A percentile compares a stretch with the other conserved stretches of the same genome.
phyloP scores from a whole-genome alignment of 352 stramenopile genomes.

The Phytophthora chlamydospora region DNA sequence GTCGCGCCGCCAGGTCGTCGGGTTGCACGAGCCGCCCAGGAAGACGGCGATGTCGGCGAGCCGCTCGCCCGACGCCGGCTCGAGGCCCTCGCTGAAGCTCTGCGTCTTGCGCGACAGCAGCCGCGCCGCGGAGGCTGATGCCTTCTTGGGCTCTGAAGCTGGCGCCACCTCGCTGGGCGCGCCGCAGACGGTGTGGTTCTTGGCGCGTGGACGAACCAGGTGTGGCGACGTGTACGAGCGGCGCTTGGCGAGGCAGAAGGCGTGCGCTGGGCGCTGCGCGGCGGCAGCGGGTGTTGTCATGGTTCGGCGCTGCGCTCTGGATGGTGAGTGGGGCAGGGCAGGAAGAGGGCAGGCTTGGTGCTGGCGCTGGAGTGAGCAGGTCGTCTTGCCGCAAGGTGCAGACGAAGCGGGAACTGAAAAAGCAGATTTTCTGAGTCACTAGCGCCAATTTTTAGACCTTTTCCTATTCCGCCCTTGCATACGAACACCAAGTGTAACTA shows the following conservation, averaged over 20 bases:
- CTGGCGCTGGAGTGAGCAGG: background rate
- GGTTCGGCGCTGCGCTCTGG: background rate
- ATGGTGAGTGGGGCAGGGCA: slow-evolving; percentile 3
- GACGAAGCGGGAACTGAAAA: background rate
- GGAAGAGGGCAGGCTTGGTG: background rate
- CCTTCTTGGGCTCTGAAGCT: slow-evolving; percentile 20
- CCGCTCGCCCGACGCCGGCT: slow-evolving; percentile 38
- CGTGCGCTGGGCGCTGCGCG: slow-evolving; percentile 40
- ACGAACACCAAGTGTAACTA: slow-evolving; percentile 8
- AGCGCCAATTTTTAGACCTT: background rate
- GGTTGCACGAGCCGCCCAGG: slow-evolving; percentile 88
- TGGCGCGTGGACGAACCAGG: slow-evolving; percentile 39
- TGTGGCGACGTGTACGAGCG: slow-evolving; percentile 75
- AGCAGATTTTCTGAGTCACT: slow-evolving; percentile 7
- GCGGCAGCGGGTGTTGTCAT: slow-evolving; percentile 23
- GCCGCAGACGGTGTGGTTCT: slow-evolving; percentile 30
- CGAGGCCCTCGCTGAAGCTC: slow-evolving; percentile 59
- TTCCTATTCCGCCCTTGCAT: slow-evolving; percentile 11
- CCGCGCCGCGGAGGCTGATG: slow-evolving; percentile 14
- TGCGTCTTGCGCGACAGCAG: slow-evolving; percentile 51
- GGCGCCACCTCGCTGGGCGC: slow-evolving; percentile 7
- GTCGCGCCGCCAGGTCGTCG: slow-evolving; percentile 87
- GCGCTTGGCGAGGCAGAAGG: slow-evolving; percentile 48
- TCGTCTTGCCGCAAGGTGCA: background rate
- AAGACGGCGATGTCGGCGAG: slow-evolving; percentile 69